Evolutionary conservation across 192 early-diverging fungal genomes (phyloP), one percentile per base, ranked within the genome.

Genomic region (Backusella morwellensis): DNA sequence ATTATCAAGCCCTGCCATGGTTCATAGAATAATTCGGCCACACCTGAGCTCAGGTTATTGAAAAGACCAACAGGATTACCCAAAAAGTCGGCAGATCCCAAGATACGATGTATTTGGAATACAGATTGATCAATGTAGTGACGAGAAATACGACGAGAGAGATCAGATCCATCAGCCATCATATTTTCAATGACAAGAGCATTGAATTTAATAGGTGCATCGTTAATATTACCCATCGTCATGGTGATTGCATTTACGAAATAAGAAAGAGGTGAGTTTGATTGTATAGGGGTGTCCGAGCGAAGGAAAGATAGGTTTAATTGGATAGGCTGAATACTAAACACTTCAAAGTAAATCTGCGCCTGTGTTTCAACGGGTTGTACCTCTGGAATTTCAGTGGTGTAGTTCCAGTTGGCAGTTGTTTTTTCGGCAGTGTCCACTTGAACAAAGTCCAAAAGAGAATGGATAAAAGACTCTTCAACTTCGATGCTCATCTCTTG

Each of bases 51-150:
- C 59, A 99, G 89, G 77, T 92, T 98, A 83, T 92, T 98, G 85
- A 99, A 99, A 14, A 99, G 82, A 1, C 98, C 97, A 6, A 99
- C 96, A 1, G 98, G 98, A 76, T 99, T 99, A 34, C 98, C 98
- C 66, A 99, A 87, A 75, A 99, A 91, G 77, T 99, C 97, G 8
- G 97, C 97, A 26, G 96, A 97, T 8, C 98, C 98, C 12, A 98
- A 80, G 21, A 96, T 86, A 79, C 91, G 89, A 82, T 95, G 93
- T 3, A 94, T 80, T 81, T 96, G 97, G 74, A 94, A 95, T 50
- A 98, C 87, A 21, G 94, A 87, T 78, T 98, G 95, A 75, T 97
- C 93, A 36, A 91, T 90, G 68, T 99, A 99, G 77, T 96, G 96
- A 70, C 87, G 89, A 52, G 89, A 87, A 73, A 98, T 92, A 66